Evolutionary conservation across 78 protist species (phyloP).

Genomic region (Dictyostelium capitatum): DNA sequence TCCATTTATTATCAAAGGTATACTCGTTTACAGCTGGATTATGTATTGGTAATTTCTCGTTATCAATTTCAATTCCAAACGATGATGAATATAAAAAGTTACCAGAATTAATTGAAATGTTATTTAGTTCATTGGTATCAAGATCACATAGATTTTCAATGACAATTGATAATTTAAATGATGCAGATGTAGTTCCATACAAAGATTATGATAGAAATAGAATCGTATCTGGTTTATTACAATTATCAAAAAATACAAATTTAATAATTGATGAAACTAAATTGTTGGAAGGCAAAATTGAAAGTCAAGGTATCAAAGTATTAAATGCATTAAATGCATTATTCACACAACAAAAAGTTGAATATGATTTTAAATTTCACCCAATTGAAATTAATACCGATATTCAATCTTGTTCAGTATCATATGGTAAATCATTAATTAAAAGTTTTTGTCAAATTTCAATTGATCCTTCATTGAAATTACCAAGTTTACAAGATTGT

Average conservation of each 20-base stretch:
- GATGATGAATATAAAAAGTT: not conserved
- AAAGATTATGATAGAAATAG: conserved; percentile 60
- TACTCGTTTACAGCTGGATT: conserved; percentile 30
- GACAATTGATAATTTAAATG: conserved; percentile 35
- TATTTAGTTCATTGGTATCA: not conserved
- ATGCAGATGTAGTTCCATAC: conserved; percentile 30
- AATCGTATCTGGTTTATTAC: conserved; percentile 54
- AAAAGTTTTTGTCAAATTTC: not conserved
- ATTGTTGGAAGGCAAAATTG: conserved; percentile 37
- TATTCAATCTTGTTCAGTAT: not conserved
- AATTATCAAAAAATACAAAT: conserved; percentile 58
- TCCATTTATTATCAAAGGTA: conserved; percentile 38
- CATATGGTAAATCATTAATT: conserved; percentile 56
- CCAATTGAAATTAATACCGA: conserved; percentile 59
- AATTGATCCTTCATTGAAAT: not conserved
- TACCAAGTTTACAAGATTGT: not conserved
- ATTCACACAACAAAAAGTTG: conserved; percentile 7
- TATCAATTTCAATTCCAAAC: conserved; percentile 4
- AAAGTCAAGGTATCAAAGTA: not conserved
- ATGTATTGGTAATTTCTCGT: conserved; percentile 67
- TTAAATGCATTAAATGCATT: conserved; percentile 20
- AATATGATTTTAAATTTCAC: conserved; percentile 64
- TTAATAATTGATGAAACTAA: conserved; percentile 67
- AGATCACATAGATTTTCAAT: conserved; percentile 23
- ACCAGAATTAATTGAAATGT: not conserved